Conservation (phyloP, 2,329 filamentous ascomycete species). For the Microcera coccophila region DNA sequence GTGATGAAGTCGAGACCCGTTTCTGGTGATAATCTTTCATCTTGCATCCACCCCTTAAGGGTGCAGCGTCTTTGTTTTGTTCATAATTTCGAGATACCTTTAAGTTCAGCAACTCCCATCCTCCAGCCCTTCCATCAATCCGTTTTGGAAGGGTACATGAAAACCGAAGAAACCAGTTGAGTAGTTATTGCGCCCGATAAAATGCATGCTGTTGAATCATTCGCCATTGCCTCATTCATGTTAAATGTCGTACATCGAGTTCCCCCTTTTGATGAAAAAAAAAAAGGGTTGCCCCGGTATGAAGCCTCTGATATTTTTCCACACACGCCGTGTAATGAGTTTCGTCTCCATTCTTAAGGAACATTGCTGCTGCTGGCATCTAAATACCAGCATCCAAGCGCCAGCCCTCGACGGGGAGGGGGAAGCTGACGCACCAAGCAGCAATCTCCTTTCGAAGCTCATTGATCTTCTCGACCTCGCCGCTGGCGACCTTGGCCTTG, state of each 20-base stretch:
- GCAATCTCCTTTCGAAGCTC: conserved; percentile 85
- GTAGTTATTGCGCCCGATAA: conserved; percentile 29
- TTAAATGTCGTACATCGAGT: conserved; percentile 23
- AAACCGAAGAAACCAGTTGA: conserved; percentile 15
- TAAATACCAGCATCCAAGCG: conserved; percentile 58
- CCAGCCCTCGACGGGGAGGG: conserved; percentile 79
- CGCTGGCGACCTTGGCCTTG: conserved; percentile 82
- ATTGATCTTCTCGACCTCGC: conserved; percentile 76
- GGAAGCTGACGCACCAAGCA: conserved; percentile 83
- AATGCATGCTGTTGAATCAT: conserved; percentile 33
- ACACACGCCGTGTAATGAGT: conserved; percentile 13
- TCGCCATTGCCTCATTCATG: conserved; percentile 31
- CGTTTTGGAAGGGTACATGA: conserved; percentile 25
- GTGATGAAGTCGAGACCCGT: conserved; percentile 6
- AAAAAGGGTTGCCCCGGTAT: conserved; percentile 9
- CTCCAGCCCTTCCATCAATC: conserved; percentile 17
- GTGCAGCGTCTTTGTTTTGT: conserved; percentile 4
- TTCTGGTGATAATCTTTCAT: conserved; percentile 15
- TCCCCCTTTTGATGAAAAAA: conserved; percentile 14
- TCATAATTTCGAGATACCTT: conserved; percentile 16
- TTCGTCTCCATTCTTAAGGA: background rate
- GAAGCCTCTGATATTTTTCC: conserved; percentile 2
- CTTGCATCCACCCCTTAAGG: conserved; percentile 4
- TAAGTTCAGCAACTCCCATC: conserved; percentile 24
- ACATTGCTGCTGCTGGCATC: conserved; percentile 15